Evolutionary conservation across 495 filamentous ascomycete species (phyloP).

Genomic region (Arthonia radiata): DNA sequence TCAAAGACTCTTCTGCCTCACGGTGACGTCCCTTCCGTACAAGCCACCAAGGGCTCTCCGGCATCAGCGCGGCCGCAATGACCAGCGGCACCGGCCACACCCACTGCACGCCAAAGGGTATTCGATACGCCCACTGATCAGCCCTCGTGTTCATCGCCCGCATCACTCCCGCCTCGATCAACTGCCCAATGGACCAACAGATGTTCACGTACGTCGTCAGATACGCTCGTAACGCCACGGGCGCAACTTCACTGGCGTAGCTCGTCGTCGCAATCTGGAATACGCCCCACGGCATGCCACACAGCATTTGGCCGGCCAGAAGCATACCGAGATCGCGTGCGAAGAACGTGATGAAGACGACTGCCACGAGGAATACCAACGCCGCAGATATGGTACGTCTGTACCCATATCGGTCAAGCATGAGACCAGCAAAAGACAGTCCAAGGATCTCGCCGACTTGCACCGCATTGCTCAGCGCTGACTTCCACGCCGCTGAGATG

Average conservation of each 20-base stretch:
- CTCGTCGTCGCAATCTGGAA: conserved; percentile 61
- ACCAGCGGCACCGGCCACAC: conserved; percentile 62
- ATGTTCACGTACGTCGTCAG: conserved; percentile 64
- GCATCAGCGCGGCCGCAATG: conserved; percentile 42
- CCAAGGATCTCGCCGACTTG: conserved; percentile 49
- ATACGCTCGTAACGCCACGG: conserved; percentile 44
- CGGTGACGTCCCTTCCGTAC: conserved; percentile 14
- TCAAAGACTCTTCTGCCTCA: conserved; percentile 23
- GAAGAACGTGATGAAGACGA: conserved; percentile 56
- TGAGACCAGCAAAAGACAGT: conserved; percentile 48
- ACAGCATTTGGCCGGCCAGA: conserved; percentile 49
- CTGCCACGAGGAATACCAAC: conserved; percentile 36
- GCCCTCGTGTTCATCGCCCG: conserved; percentile 30
- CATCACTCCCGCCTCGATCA: conserved; percentile 53
- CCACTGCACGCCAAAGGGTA: conserved; percentile 58
- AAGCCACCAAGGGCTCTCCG: conserved; percentile 49
- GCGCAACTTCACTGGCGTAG: conserved; percentile 60
- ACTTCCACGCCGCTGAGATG: conserved; percentile 21
- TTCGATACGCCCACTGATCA: conserved; percentile 41
- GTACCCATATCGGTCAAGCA: conserved; percentile 54
- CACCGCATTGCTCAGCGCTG: conserved; percentile 19
- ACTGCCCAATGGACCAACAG: conserved; percentile 58
- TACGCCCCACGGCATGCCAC: conserved; percentile 60
- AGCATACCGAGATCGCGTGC: conserved; percentile 42
- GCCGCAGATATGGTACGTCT: conserved; percentile 45